Evolutionary conservation across 306 rosid genomes (phyloP).

Genomic region (Vachellia collinsii): DNA sequence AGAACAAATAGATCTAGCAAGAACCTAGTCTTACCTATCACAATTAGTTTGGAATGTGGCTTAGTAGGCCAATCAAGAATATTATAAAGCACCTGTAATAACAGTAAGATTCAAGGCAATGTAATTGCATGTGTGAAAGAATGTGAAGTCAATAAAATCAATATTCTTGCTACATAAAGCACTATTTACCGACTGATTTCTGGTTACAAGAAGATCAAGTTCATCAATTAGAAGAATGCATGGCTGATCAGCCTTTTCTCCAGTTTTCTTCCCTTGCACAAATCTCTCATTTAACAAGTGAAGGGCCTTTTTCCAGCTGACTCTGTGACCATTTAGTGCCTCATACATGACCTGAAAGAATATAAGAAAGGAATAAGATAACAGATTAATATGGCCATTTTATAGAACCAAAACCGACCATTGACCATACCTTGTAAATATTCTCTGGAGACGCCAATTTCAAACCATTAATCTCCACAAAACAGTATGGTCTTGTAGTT

Average conservation of each 20-base stretch:
- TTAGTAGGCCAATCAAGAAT: slow-evolving; percentile 99
- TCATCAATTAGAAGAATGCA: slow-evolving; percentile 96
- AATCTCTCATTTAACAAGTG: slow-evolving; percentile 79
- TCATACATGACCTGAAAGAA: slow-evolving; percentile 83
- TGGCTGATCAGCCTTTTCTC: slow-evolving; percentile 74
- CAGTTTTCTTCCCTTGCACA: slow-evolving; percentile 67
- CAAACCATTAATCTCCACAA: slow-evolving; percentile 95
- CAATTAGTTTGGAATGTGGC: slow-evolving; percentile 85
- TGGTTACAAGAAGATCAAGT: slow-evolving; percentile 95
- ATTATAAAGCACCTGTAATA: slow-evolving; percentile 78
- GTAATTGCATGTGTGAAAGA: slow-evolving; percentile 23
- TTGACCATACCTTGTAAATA: slow-evolving; percentile 68
- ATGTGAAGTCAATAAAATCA: slow-evolving; percentile 16
- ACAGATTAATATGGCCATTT: slow-evolving; percentile 8
- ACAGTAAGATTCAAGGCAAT: slow-evolving; percentile 9
- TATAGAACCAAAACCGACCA: slow-evolving; percentile 28
- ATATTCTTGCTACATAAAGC: slow-evolving; percentile 35
- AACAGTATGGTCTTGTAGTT: slow-evolving; percentile 71
- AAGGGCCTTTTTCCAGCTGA: slow-evolving; percentile 92
- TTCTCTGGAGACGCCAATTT: slow-evolving; percentile 91
- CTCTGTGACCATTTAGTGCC: slow-evolving; percentile 86
- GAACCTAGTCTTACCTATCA: slow-evolving; percentile 61
- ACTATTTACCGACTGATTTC: slow-evolving; percentile 86
- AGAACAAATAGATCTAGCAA: slow-evolving; percentile 5
- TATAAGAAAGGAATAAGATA: slow-evolving; percentile 19